Evolutionary conservation across 73 alveolate species (phyloP).

Genomic region (Paramecium octaurelia): DNA sequence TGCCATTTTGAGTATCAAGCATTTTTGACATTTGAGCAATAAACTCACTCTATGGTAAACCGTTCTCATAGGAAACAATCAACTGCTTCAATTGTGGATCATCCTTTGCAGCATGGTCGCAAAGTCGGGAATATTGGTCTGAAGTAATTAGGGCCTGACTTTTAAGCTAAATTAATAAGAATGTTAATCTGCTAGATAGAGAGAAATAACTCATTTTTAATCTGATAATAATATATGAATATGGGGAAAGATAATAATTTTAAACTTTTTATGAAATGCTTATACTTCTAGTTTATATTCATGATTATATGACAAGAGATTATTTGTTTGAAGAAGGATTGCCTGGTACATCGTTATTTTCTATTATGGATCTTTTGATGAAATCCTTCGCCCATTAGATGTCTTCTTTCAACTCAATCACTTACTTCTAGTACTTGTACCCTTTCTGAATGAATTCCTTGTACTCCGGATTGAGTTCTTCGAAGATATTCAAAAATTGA

Average conservation of each 20-base stretch:
- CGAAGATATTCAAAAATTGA: background rate
- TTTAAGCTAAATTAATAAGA: background rate
- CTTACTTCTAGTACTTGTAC: background rate
- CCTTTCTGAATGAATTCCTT: background rate
- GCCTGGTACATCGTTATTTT: background rate
- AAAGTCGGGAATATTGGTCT: background rate
- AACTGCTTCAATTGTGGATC: background rate
- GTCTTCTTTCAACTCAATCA: background rate
- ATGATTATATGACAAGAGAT: background rate
- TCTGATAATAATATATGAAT: background rate
- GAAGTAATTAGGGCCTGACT: background rate
- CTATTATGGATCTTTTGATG: background rate
- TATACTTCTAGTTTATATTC: background rate
- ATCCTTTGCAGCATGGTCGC: background rate
- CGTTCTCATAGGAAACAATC: background rate
- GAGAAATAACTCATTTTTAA: background rate
- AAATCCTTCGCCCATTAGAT: background rate
- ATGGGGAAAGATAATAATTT: background rate
- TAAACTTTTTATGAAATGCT: background rate
- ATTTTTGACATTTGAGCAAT: background rate
- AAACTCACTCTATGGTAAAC: background rate
- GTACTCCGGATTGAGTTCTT: conserved; percentile 15
- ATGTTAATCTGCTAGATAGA: background rate
- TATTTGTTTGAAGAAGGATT: background rate
- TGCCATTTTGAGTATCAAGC: background rate